A percentile compares a stretch with the other conserved stretches of the same genome.
phyloP scores from a whole-genome alignment of 2,329 filamentous ascomycete genomes.

The Claviceps cyperi region DNA sequence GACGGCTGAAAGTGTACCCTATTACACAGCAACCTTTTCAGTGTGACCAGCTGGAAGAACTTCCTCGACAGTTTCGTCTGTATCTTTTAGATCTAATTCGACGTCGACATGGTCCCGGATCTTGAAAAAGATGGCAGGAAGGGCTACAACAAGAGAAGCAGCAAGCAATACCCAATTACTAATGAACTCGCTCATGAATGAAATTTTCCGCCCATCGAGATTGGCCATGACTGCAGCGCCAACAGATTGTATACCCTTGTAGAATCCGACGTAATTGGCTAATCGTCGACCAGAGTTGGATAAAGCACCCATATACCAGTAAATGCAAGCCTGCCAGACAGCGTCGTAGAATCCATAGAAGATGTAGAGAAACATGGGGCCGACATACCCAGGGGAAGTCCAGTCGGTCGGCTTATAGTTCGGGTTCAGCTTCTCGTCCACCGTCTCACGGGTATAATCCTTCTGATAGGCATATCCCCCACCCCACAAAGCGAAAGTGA shows the following conservation, averaged over 20 bases:
- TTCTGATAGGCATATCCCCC: slow-evolving; percentile 68
- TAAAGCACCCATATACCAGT: slow-evolving; percentile 92
- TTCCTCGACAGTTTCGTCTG: slow-evolving; percentile 67
- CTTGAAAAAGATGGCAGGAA: slow-evolving; percentile 64
- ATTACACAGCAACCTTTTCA: background rate
- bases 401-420: slow-evolving; percentile 40
- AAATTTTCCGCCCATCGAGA: slow-evolving; percentile 21
- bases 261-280: slow-evolving; percentile 72
- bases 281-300: slow-evolving; percentile 87
- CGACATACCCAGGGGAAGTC: slow-evolving; percentile 44
- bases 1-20: background rate
- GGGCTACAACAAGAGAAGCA: slow-evolving; percentile 60
- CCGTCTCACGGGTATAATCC: slow-evolving; percentile 28
- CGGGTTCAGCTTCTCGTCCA: slow-evolving; percentile 11
- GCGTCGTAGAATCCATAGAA: slow-evolving; percentile 86
- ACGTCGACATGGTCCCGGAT: slow-evolving; percentile 70
- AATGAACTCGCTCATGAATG: slow-evolving; percentile 60
- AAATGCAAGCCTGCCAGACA: slow-evolving; percentile 77
- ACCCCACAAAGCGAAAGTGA: slow-evolving; percentile 72
- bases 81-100: slow-evolving; percentile 72
- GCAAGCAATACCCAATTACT: slow-evolving; percentile 59
- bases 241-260: slow-evolving; percentile 67
- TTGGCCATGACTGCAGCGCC: slow-evolving; percentile 42
- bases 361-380: slow-evolving; percentile 78
- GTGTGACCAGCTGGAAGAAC: slow-evolving; percentile 26